These are phyloP conservation scores for Cyberlindnera misumaiensis DNA, from an alignment of 805 yeast species.

Conservation along the genomic window DNA sequence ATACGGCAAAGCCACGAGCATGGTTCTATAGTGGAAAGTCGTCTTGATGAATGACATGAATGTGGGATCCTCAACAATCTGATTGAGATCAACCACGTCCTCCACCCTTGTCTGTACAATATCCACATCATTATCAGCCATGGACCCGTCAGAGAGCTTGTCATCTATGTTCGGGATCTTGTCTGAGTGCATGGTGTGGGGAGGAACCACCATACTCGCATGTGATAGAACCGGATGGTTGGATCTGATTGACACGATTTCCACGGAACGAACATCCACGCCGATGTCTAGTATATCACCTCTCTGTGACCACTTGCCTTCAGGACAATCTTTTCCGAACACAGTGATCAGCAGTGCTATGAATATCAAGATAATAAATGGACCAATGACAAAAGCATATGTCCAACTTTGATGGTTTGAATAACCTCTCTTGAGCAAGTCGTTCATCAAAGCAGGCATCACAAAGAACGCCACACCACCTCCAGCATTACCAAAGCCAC, in stretches of 20 bases:
- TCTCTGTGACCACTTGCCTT: conserved; percentile 29
- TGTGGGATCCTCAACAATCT: conserved; percentile 24
- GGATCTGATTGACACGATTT: conserved; percentile 18
- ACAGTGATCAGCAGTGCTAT: conserved; percentile 22
- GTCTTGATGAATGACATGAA: conserved; percentile 11
- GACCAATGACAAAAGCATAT: conserved; percentile 25
- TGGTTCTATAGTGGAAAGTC: conserved; percentile 22
- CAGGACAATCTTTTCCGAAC: conserved; percentile 30
- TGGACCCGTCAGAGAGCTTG: conserved; percentile 2
- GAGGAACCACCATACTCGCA: background rate
- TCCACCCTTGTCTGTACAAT: conserved; percentile 12
- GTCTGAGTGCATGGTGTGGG: conserved; percentile 3
- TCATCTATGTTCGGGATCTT: conserved; percentile 6
- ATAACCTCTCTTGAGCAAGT: conserved; percentile 16
- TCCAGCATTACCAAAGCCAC: conserved; percentile 28
- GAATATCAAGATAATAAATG: conserved; percentile 24
- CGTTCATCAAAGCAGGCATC: conserved; percentile 25
- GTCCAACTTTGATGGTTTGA: conserved; percentile 23
- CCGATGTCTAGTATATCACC: conserved; percentile 21
- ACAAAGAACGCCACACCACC: conserved; percentile 29
- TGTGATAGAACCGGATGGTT: conserved; percentile 9
- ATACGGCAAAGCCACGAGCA: conserved; percentile 24
- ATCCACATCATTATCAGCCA: conserved; percentile 3
- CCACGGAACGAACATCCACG: conserved; percentile 21
- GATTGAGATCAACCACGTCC: conserved; percentile 18